These are phyloP conservation scores for Lagerstroemia fauriei DNA, from an alignment of 441 rosid genomes.

Conservation along the genomic window DNA sequence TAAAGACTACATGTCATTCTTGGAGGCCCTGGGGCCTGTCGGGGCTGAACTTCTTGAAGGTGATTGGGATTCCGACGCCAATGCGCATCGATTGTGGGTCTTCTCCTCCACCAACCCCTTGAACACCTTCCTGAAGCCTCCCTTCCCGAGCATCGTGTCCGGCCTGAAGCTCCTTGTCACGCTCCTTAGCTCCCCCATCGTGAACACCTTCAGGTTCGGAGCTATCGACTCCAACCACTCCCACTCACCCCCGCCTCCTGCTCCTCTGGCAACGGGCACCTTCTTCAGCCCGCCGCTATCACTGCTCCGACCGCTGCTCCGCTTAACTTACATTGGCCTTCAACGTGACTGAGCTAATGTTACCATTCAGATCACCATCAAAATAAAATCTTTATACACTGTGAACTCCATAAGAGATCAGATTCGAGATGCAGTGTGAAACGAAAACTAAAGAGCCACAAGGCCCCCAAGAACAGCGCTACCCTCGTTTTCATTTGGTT, in stretches of 20 bases:
- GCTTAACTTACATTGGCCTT: not conserved
- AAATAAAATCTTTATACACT: not conserved
- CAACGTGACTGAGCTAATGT: not conserved
- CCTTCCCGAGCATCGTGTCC: conserved; percentile 57
- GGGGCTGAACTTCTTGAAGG: conserved; percentile 59
- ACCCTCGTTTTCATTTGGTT: too few relatives aligned
- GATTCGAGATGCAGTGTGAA: not conserved
- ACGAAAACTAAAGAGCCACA: not conserved
- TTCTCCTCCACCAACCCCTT: conserved; percentile 67
- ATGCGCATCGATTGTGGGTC: conserved; percentile 56
- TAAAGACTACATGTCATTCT: conserved; percentile 57
- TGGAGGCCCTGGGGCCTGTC: conserved; percentile 51
- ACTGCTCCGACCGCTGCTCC: not conserved
- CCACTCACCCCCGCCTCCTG: conserved; percentile 2
- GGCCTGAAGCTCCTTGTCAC: conserved; percentile 63
- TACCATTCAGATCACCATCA: not conserved
- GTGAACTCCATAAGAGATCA: not conserved
- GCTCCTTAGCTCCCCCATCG: conserved; percentile 43
- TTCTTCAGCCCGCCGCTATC: not conserved
- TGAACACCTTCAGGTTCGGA: conserved; percentile 45
- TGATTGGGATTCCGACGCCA: conserved; percentile 57
- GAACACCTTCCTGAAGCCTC: conserved; percentile 70
- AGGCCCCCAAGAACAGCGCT: too few relatives aligned
- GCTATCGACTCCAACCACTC: not conserved
- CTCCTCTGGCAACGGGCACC: not conserved